Base-by-base conservation (phyloP, 257 asterid genomes). In the Osmanthus fragrans region DNA sequence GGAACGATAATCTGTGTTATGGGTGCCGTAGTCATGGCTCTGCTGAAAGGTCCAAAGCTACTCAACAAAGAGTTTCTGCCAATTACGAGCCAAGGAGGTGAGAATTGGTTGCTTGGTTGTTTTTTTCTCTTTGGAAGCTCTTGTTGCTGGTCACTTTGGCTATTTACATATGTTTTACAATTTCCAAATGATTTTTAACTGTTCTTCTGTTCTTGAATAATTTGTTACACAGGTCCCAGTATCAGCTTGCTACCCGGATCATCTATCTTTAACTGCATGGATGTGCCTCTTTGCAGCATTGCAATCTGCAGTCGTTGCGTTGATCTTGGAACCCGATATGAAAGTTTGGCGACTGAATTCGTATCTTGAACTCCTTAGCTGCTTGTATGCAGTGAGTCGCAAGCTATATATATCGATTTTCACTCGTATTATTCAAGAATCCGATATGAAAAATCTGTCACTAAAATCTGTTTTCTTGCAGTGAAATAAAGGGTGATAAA, bases 21-120 rank as follows among this genome's bases (percentile, higher is more conserved):
- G 23, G 97, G 96, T 34, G 97, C 98, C 9, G 80, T 79, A 42
- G 80, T 80, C 34, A 92, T 89, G 96, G 89, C 91, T 73, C 65
- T 90, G 68, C 29, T 88, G 6, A 90, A 90, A 90, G 98, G 97
- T 21, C 92, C 94, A 11, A 94, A 88, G 77, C 64, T 94, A 56
- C 88, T 90, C 10, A 88, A 94, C 73, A 71, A 78, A 83, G 91
- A 85, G 65, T 71, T 84, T 12, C 42, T 77, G 21, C 75, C 83
- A 29, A 79, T 85, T 71, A 81, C 75, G 39, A 66, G 15, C 73
- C 60, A 54, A 18, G 86, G 79, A 72, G 67, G 73, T 73, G 85
- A 83, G 70, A 79, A 81, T 37, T 94, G 97, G 97, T 54, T 88
- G 40, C 60, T 89, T 7, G 98, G 98, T 63, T 90, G 92, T 77